Conservation (phyloP, 352 stramenopile genomes). For the Globisporangium yorkense region DNA sequence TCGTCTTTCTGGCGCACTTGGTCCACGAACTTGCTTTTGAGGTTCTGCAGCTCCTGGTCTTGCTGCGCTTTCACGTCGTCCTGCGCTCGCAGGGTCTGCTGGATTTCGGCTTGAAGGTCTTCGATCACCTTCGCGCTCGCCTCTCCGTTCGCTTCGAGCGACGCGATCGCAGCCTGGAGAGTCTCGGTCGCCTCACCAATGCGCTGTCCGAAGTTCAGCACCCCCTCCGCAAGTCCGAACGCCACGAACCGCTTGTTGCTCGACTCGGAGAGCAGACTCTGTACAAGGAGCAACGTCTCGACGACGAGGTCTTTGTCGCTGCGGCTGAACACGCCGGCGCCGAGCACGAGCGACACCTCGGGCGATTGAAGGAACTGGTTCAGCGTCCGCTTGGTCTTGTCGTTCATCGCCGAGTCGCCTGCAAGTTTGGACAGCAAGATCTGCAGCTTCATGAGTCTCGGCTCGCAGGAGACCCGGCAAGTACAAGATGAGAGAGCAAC, state of each 20-base stretch:
- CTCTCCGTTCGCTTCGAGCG: slow-evolving; percentile 41
- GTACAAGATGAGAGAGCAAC: background rate
- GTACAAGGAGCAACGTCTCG: slow-evolving; percentile 53
- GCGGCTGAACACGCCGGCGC: slow-evolving; percentile 52
- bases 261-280: slow-evolving; percentile 36
- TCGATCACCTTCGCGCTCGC: slow-evolving; percentile 41
- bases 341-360: slow-evolving; percentile 57
- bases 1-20: slow-evolving; percentile 73
- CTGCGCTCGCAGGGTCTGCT: slow-evolving; percentile 49
- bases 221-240: slow-evolving; percentile 53
- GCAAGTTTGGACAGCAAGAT: slow-evolving; percentile 53
- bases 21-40: slow-evolving; percentile 52
- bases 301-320: slow-evolving; percentile 63
- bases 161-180: slow-evolving; percentile 45
- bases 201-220: slow-evolving; percentile 49
- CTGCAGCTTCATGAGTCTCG: slow-evolving; percentile 15
- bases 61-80: slow-evolving; percentile 52
- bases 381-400: slow-evolving; percentile 63
- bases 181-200: slow-evolving; percentile 45
- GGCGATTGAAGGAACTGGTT: slow-evolving; percentile 68
- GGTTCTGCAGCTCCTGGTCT: slow-evolving; percentile 56
- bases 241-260: slow-evolving; percentile 61
- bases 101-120: slow-evolving; percentile 49
- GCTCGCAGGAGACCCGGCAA: background rate
- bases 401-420: slow-evolving; percentile 37